Conservation (phyloP, 176 grass and related monocot species). For the Chloris gayana region DNA sequence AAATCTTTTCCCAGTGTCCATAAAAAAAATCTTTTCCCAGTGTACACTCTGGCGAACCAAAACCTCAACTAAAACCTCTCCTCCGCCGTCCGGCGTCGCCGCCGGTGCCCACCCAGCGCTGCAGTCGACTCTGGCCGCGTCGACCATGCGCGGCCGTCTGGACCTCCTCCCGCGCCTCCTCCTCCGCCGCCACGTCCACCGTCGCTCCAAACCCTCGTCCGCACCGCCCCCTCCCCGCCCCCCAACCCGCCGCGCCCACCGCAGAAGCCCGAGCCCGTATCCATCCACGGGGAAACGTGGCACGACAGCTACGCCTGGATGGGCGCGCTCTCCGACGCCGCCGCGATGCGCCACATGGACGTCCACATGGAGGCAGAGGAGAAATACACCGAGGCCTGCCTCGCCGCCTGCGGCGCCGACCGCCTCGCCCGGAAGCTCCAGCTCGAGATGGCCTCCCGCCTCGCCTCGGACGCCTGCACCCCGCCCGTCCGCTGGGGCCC, state of each 20-base stretch:
- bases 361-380: conserved; percentile 92
- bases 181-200: conserved; percentile 42
- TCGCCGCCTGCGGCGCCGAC: conserved; percentile 67
- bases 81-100: background rate
- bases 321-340: conserved; percentile 71
- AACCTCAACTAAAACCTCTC: conserved; percentile 47
- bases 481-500: conserved; percentile 78
- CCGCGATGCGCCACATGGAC: conserved; percentile 98
- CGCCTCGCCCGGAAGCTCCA: conserved; percentile 83
- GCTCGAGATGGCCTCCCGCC: conserved; percentile 84
- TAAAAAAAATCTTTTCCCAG: background rate
- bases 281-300: conserved; percentile 64
- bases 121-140: background rate
- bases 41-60: conserved; percentile 12
- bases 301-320: conserved; percentile 80
- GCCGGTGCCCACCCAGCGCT: background rate
- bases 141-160: conserved; percentile 44
- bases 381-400: conserved; percentile 86
- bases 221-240: conserved; percentile 7
- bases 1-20: too few relatives aligned
- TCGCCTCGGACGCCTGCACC: conserved; percentile 72
- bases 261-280: conserved; percentile 55
- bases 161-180: conserved; percentile 40
- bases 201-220: conserved; percentile 23
- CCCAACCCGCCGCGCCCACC: conserved; percentile 52